phyloP scores from a whole-genome alignment of 495 filamentous ascomycete species.

The Aspergillus nidulans region DNA sequence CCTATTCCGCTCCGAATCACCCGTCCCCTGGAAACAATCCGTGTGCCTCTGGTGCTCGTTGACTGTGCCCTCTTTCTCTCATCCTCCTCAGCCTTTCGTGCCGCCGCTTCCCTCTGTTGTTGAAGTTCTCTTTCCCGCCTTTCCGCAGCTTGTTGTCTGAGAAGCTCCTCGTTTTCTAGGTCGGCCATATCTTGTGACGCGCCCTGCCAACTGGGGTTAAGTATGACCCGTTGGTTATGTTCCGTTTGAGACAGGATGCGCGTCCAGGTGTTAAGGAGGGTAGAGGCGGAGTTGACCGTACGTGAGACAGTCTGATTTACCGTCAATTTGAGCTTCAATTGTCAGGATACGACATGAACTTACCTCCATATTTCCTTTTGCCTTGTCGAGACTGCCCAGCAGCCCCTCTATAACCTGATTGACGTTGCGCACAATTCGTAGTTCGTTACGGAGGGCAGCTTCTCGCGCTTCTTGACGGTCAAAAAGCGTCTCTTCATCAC shows the following conservation, averaged over 20 bases:
- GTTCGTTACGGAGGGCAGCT: constrained; percentile 65
- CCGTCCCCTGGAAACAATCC: constrained; percentile 41
- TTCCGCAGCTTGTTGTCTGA: constrained; percentile 69
- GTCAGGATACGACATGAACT: constrained; percentile 12
- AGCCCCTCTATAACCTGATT: constrained; percentile 84
- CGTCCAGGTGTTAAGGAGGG: constrained; percentile 93
- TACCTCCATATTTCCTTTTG: constrained; percentile 90
- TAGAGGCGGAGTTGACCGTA: constrained; percentile 84
- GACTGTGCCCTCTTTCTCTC: constrained; percentile 50
- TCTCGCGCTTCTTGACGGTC: constrained; percentile 69
- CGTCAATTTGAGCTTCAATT: neutral
- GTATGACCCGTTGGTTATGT: constrained; percentile 88
- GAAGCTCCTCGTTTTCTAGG: constrained; percentile 68
- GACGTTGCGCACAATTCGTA: constrained; percentile 77
- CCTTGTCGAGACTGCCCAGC: constrained; percentile 70
- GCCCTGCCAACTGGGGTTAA: constrained; percentile 86
- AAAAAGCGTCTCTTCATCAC: constrained; percentile 53
- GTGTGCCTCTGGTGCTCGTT: constrained; percentile 44
- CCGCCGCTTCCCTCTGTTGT: constrained; percentile 66
- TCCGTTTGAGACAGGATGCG: constrained; percentile 94
- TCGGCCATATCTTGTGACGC: constrained; percentile 78
- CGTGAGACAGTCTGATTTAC: constrained; percentile 67
- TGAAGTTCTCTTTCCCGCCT: constrained; percentile 70
- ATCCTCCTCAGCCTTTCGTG: constrained; percentile 67
- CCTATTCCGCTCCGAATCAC: constrained; percentile 44